Base-by-base conservation (phyloP, 2,329 filamentous ascomycete species). In the Paracorniculantispora psalliotae region DNA sequence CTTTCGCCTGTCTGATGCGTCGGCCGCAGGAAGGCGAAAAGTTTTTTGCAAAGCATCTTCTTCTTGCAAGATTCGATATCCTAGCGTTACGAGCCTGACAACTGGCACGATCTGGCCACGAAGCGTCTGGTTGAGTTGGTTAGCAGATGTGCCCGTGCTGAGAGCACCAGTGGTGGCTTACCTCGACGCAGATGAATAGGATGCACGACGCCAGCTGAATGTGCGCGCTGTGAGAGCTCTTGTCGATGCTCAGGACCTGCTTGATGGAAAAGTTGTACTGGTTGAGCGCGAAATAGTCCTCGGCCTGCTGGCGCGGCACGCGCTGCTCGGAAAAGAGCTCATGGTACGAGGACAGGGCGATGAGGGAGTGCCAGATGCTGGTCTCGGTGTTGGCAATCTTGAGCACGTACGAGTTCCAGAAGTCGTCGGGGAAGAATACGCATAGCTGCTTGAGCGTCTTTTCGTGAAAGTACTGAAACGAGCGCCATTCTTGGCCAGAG, bases 171-270 rank as follows among this genome's bases (percentile, higher is more conserved):
- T 2, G 9, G n/a, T 2, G 13, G n/a, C n/a, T 2, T 44, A 58
- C 59, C 54, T 61, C 59, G 47, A 61, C 53, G 54, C 53, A 61
- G 23, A 61, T 61, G 48, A 57, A 61, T 2, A 61, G 39, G 10
- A 61, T 57, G 35, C 59, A 61, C 1, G 59, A 61, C 6, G 49
- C 54, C 1, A 61, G 44, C 26, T 61, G 59, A n/a, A 57, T 43
- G 6, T 61, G 53, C 2, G 59, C 59, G 13, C 53, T 53, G 8
- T 47, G 30, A 4, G 53, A 52, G 9, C 37, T 49, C 7, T 19
- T 25, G 7, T 57, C 35, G 1, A 48, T 44, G 21, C 33, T 44
- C 6, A 57, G 17, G 2, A 61, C 47, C 6, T 55, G 17, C 17
- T 58, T 47, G 19, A 61, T 57, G 21, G 59, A 61, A 2, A 28